Base-by-base conservation (phyloP, 1,139 yeast genomes). In the Blastobotrys capitulatus region DNA sequence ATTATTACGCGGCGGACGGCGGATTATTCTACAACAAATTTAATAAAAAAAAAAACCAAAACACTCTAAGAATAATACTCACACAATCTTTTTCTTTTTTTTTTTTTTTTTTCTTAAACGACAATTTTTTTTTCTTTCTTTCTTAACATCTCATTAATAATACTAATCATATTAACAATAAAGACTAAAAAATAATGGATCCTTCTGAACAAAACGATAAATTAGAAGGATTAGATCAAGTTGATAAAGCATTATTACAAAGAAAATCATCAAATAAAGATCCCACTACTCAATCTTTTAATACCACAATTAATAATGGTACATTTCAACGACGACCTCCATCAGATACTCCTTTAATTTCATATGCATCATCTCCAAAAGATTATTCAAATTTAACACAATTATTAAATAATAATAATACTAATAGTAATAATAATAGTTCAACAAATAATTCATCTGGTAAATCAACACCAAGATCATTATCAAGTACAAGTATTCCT, bases 301-400 rank as follows among this genome's bases (percentile, higher is more conserved):
- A 29, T 29, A 29, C 32, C 12, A 29, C 32, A 12, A 29, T 29
- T 6, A 20, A 20, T 7, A 20, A 20, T 18, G 38, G 38, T 5
- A 6, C 36, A 32, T 57, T 57, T 51, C 57, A 57, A 43, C 43
- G 54, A 15, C 50, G 61, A n/a, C 61, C 62, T 6, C 60, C 61
- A 1, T 52, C 57, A 2, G 62, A 59, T 37, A 59, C 62, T 8
- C 62, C 62, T n/a, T 46, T 59, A 37, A 48, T 59, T 12, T 56
- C 60, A 7, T 42, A 42, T 42, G 47, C 53, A 9, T 52, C 49
- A 38, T 56, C 60, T 12, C 61, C 61, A 4, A 54, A 54, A 34
- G 58, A 55, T 6, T 38, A 31, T 6, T 26, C 46, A 9, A 18
- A 41, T 2, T 9, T 27, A 44, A 43, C 7, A 29, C 42, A 12